Evolutionary conservation across 2,329 filamentous ascomycete genomes (phyloP).

Genomic region (Macrophomina phaseolina): DNA sequence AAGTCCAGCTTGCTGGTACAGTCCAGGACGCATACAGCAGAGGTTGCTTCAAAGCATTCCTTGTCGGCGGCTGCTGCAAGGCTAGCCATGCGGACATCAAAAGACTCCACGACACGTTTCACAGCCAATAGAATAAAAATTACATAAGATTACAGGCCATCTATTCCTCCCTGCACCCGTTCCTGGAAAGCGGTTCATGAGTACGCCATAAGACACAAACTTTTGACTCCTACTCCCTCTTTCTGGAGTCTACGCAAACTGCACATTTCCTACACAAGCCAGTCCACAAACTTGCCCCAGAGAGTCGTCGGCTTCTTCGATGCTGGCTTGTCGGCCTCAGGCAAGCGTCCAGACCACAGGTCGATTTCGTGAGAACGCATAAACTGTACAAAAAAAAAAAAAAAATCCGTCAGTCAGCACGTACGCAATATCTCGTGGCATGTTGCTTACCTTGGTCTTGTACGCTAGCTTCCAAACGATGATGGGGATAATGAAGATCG

Average conservation of each 20-base stretch:
- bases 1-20: neutral
- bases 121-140: too few relatives aligned
- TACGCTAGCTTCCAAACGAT: constrained; percentile 48
- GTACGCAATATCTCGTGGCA: neutral
- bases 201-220: too few relatives aligned
- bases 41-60: neutral
- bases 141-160: too few relatives aligned
- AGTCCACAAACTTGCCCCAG: constrained; percentile 28
- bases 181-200: too few relatives aligned
- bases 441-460: constrained; percentile 44
- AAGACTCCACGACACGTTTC: neutral
- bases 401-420: neutral
- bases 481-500: constrained; percentile 47
- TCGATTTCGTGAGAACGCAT: constrained; percentile 35
- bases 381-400: constrained; percentile 29
- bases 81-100: constrained; percentile 8
- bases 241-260: neutral
- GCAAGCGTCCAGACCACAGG: constrained; percentile 34
- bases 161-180: too few relatives aligned
- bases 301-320: constrained; percentile 13
- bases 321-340: neutral
- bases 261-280: constrained; percentile 7
- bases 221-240: neutral
- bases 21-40: neutral
- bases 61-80: constrained; percentile 12